These are phyloP conservation scores for Achaetomiella virescens DNA, from an alignment of 495 filamentous ascomycete genomes.

Conservation along the genomic window DNA sequence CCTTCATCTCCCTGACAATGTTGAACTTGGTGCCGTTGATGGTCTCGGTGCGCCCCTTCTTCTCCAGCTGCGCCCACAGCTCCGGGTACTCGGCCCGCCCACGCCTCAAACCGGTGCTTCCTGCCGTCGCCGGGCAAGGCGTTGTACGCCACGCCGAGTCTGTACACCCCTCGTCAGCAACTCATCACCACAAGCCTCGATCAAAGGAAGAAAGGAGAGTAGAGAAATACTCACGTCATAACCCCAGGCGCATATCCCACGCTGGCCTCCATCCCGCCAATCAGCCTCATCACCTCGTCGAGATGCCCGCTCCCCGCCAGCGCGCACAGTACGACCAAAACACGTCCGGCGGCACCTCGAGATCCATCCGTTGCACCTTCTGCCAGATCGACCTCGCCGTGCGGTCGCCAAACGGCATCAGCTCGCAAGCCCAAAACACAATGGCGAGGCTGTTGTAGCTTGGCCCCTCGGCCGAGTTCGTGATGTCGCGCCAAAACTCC, in stretches of 20 bases:
- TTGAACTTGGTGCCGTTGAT: constrained; percentile 38
- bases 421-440: constrained; percentile 70
- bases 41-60: constrained; percentile 34
- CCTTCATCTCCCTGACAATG: constrained; percentile 37
- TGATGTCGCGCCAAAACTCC: constrained; percentile 76
- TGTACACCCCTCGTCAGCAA: constrained; percentile 23
- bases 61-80: constrained; percentile 59
- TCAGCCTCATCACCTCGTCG: constrained; percentile 55
- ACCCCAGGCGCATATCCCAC: constrained; percentile 58
- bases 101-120: constrained; percentile 64
- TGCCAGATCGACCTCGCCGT: constrained; percentile 69
- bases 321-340: constrained; percentile 67
- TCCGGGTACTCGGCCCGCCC: constrained; percentile 62
- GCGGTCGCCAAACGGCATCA: constrained; percentile 54
- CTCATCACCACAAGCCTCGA: background rate
- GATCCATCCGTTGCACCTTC: constrained; percentile 65
- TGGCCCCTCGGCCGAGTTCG: constrained; percentile 71
- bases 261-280: constrained; percentile 58
- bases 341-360: constrained; percentile 64
- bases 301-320: constrained; percentile 63
- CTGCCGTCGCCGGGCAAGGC: constrained; percentile 52
- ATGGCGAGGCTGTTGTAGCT: constrained; percentile 69
- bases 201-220: background rate
- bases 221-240: constrained; percentile 57
- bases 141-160: constrained; percentile 69